These are phyloP conservation scores for Sporothrix sp. DNA, from an alignment of 2,329 filamentous ascomycete species.

Conservation along the genomic window DNA sequence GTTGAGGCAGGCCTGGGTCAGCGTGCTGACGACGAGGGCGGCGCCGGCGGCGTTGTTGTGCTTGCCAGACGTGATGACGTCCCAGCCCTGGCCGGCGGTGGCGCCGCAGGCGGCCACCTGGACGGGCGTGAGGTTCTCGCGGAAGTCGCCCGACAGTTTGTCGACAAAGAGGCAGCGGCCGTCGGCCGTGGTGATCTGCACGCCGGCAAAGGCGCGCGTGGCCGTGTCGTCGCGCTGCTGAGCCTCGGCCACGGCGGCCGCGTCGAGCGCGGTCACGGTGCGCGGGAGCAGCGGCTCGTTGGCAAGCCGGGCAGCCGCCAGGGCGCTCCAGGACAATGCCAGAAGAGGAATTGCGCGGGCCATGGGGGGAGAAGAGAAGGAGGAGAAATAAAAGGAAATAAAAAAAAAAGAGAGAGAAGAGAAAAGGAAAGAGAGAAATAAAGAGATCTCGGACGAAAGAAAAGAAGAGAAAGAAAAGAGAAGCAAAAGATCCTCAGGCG, in stretches of 20 bases:
- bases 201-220: conserved; percentile 33
- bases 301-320: conserved; percentile 20
- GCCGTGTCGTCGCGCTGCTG: conserved; percentile 36
- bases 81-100: conserved; percentile 36
- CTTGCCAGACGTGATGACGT: conserved; percentile 39
- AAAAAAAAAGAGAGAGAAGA: conserved; percentile 16
- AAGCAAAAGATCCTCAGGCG: no score
- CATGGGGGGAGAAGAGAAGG: conserved; percentile 1
- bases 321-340: conserved; percentile 11
- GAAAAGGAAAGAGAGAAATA: conserved; percentile 14
- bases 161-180: conserved; percentile 39
- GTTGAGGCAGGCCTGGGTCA: conserved; percentile 50
- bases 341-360: conserved; percentile 5
- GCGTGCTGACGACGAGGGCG: conserved; percentile 44
- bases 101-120: conserved; percentile 35
- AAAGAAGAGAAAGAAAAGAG: no score
- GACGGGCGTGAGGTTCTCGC: conserved; percentile 38
- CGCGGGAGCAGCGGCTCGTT: conserved; percentile 21
- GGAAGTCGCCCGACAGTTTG: conserved; percentile 37
- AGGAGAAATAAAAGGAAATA: conserved; percentile 13
- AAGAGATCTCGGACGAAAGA: no score
- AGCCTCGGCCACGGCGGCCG: conserved; percentile 34
- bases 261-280: conserved; percentile 33
- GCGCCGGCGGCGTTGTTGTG: conserved; percentile 39
- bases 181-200: conserved; percentile 35